phyloP scores from a whole-genome alignment of 345 rosid genomes.

The Arabidopsis arenosa region DNA sequence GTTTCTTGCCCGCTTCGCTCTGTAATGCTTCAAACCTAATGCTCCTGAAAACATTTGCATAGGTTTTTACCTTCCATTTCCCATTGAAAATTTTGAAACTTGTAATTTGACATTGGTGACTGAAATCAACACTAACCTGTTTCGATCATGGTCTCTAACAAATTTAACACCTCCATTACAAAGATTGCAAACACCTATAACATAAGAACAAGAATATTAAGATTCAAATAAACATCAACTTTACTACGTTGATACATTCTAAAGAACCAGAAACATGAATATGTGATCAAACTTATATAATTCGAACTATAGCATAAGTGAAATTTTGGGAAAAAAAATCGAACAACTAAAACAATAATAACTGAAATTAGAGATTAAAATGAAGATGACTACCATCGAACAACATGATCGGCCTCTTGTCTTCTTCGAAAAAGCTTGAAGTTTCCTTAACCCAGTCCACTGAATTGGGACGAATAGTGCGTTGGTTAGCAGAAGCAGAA shows the following conservation, averaged over 20 bases:
- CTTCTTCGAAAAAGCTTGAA: slow-evolving; percentile 69
- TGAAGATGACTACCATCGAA: slow-evolving; percentile 66
- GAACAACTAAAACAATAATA: neutral
- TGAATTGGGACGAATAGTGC: slow-evolving; percentile 40
- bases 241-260: neutral
- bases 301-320: neutral
- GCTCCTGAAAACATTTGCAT: slow-evolving; percentile 50
- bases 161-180: slow-evolving; percentile 92
- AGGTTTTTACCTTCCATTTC: neutral
- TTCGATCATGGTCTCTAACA: slow-evolving; percentile 71
- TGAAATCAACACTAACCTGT: slow-evolving; percentile 53
- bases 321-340: neutral
- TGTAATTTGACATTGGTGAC: neutral
- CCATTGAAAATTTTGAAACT: neutral
- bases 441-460: slow-evolving; percentile 66
- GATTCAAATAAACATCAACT: neutral
- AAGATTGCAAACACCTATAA: slow-evolving; percentile 79
- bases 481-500: slow-evolving; percentile 50
- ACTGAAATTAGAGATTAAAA: neutral
- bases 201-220: neutral
- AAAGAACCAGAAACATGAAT: neutral
- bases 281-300: neutral
- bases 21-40: slow-evolving; percentile 91
- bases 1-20: slow-evolving; percentile 80
- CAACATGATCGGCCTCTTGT: slow-evolving; percentile 85